Evolutionary conservation across 2,329 filamentous ascomycete species (phyloP), one percentile per base, ranked within the genome.

Genomic region (Phialocephala sp.): DNA sequence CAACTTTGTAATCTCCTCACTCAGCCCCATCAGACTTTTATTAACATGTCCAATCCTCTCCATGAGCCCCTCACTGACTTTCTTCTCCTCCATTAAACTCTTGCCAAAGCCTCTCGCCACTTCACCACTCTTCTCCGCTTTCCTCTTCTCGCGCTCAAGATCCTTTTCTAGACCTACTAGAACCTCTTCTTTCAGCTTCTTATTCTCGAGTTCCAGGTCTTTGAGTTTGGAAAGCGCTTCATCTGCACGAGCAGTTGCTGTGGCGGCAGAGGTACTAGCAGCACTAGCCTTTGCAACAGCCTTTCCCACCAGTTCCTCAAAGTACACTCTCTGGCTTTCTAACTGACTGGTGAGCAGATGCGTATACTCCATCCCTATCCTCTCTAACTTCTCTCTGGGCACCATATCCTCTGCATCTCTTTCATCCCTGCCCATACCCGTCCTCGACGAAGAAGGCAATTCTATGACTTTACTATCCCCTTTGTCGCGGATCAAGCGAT

Each of bases 401-500:
- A 94, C 90, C 14, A 89, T 86, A 66, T 93, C 91, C 68, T 86
- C 83, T 2, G 65, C 62, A 14, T 50, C 63, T 18, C 60, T 61
- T 20, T 60, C 37, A 4, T 63, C 64, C 8, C 61, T 27, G 0
- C 60, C 63, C 8, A 50, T 50, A 15, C 50, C 50, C 12, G 50
- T 32, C 11, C 72, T 55, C 55, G 69, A 76, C 0, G 77, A 79
- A 59, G 77, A 32, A 0, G 93, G 92, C n/a, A 97, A 84, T 77
- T 98, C 94, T 20, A 97, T 91, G 2, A 97, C 85, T 77, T 97
- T 97, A 27, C 92, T 92, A 76, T 97, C 93, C 11, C 92, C 90
- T 80, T 97, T 97, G 75, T 93, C 93, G 70, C 97, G 91, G 63
- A 99, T 97, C 60, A 98, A 87, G 11, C 95, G 90, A 78, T 99